A percentile compares a stretch with the other conserved stretches of the same genome.
These are phyloP conservation scores for Urtica urens DNA, from an alignment of 306 rosid genomes.

Conservation along the genomic window DNA sequence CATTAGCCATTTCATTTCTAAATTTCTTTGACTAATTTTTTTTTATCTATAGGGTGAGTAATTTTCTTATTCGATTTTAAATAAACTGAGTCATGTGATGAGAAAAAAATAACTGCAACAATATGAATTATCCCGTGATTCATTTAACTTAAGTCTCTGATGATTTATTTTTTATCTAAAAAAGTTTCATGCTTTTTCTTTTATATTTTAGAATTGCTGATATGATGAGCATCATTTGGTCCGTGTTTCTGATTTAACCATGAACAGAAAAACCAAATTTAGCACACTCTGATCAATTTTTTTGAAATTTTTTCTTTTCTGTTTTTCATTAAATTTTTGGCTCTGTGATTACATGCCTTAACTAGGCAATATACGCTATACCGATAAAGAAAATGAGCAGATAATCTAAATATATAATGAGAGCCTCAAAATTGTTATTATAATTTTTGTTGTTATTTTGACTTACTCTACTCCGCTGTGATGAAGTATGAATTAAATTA, in stretches of 20 bases:
- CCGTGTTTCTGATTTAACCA: constrained; percentile 66
- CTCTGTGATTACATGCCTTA: constrained; percentile 14
- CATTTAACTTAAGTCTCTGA: constrained; percentile 81
- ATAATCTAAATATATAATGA: no score
- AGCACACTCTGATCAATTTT: constrained; percentile 47
- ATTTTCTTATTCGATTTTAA: no score
- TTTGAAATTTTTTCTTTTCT: background rate
- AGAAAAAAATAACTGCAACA: constrained; percentile 74
- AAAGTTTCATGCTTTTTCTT: background rate
- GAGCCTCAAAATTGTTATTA: no score
- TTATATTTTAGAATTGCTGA: background rate
- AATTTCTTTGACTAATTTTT: no score
- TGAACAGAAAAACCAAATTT: constrained; percentile 36
- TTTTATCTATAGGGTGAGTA: no score
- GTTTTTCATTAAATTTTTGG: constrained; percentile 22
- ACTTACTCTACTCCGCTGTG: constrained; percentile 23
- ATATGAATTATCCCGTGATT: constrained; percentile 66
- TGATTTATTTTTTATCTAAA: constrained; percentile 15
- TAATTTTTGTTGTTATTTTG: background rate
- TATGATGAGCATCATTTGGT: constrained; percentile 56
- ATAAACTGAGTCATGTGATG: constrained; percentile 44
- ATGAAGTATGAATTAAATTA: constrained; percentile 38
- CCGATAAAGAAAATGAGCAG: no score
- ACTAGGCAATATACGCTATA: no score
- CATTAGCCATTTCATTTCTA: no score